A percentile compares a stretch with the other conserved stretches of the same genome.
These are phyloP conservation scores for Aureobasidium sp. DNA, from an alignment of 2,329 filamentous ascomycete genomes.

Conservation along the genomic window DNA sequence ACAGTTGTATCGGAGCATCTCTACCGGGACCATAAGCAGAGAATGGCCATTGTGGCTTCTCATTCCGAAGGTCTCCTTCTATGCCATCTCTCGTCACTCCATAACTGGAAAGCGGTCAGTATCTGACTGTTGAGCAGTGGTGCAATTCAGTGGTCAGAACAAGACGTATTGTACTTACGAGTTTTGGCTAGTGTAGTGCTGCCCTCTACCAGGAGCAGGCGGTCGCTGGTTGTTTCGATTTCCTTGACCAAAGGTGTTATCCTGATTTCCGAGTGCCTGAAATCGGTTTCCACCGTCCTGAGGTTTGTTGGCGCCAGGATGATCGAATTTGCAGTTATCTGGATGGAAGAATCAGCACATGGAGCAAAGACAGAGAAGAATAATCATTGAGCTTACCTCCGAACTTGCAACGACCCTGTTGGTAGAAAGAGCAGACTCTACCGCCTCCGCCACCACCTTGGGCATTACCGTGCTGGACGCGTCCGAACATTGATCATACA, in stretches of 20 bases:
- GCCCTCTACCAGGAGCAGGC: constrained; percentile 34
- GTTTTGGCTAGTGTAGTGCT: constrained; percentile 17
- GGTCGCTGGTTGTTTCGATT: constrained; percentile 9
- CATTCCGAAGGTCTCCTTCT: constrained; percentile 57
- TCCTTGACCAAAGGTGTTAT: constrained; percentile 22
- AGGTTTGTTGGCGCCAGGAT: constrained; percentile 35
- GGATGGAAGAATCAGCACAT: constrained; percentile 4
- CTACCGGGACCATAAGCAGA: constrained; percentile 75
- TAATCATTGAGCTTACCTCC: constrained; percentile 43
- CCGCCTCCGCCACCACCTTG: constrained; percentile 11
- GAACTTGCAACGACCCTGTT: constrained; percentile 56
- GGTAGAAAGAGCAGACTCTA: constrained; percentile 54
- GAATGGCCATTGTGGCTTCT: constrained; percentile 75
- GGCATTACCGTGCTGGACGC: constrained; percentile 3
- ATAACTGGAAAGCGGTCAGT: constrained; percentile 32
- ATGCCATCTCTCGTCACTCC: constrained; percentile 53
- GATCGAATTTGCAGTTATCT: constrained; percentile 54
- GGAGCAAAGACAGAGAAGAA: neutral
- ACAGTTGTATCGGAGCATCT: constrained; percentile 71
- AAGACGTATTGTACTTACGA: neutral
- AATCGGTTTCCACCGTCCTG: constrained; percentile 47
- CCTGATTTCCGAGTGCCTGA: constrained; percentile 37
- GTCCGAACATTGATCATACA: constrained; percentile 9
- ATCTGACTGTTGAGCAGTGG: neutral
- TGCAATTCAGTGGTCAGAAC: neutral